phyloP scores from a whole-genome alignment of 495 filamentous ascomycete genomes.

The Chlorociboria aeruginascens region DNA sequence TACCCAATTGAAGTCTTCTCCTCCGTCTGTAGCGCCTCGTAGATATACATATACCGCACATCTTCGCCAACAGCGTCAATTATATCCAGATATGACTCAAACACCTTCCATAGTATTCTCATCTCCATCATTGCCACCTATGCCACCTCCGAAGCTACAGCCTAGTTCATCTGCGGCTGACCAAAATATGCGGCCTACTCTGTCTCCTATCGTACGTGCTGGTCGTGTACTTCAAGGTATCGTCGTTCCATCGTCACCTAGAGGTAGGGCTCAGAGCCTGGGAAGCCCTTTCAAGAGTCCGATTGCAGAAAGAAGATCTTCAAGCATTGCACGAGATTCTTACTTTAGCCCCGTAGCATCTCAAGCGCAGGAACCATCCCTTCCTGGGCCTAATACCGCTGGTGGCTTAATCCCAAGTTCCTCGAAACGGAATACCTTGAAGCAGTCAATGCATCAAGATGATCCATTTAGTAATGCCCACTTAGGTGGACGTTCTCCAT shows the following conservation, averaged over 20 bases:
- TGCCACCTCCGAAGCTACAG: conserved; percentile 13
- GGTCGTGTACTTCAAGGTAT: conserved; percentile 38
- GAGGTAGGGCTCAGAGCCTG: conserved; percentile 29
- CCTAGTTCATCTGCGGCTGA: conserved; percentile 2
- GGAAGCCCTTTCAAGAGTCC: conserved; percentile 41
- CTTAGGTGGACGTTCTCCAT: background rate
- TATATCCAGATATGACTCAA: conserved; percentile 15
- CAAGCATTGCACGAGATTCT: conserved; percentile 1
- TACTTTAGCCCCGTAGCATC: conserved; percentile 1
- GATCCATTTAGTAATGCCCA: conserved; percentile 14
- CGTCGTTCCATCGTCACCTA: conserved; percentile 38
- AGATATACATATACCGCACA: conserved; percentile 18
- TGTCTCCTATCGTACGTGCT: conserved; percentile 40
- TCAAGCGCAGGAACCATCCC: background rate
- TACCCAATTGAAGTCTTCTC: conserved; percentile 16
- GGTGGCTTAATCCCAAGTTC: background rate
- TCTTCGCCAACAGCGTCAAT: conserved; percentile 13
- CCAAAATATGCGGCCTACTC: conserved; percentile 19
- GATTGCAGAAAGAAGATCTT: conserved; percentile 12
- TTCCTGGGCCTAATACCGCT: conserved; percentile 8
- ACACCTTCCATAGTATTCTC: conserved; percentile 23
- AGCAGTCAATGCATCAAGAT: conserved; percentile 5
- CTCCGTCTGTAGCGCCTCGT: conserved; percentile 15
- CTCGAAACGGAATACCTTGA: background rate
- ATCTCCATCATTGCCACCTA: conserved; percentile 23